phyloP scores from a whole-genome alignment of 2,329 filamentous ascomycete genomes.

The Epichloe scottii region DNA sequence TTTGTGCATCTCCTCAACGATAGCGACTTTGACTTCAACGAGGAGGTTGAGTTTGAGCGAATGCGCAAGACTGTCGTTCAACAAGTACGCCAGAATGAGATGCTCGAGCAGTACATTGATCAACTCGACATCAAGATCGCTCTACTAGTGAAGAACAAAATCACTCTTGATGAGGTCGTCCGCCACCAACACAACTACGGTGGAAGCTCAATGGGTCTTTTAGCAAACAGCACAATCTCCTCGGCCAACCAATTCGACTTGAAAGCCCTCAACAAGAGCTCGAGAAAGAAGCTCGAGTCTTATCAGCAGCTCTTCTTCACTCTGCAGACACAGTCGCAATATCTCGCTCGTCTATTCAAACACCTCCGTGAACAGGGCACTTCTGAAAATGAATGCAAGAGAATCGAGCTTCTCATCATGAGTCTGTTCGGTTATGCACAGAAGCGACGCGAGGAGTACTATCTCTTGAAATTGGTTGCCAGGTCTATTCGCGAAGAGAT shows the following conservation, averaged over 20 bases:
- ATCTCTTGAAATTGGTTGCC: slow-evolving; percentile 77
- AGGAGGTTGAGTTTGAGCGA: slow-evolving; percentile 93
- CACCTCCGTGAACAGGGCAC: slow-evolving; percentile 72
- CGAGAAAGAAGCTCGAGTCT: slow-evolving; percentile 84
- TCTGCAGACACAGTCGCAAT: slow-evolving; percentile 90
- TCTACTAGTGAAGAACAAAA: slow-evolving; percentile 97
- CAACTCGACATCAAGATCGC: slow-evolving; percentile 99
- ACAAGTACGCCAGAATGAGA: slow-evolving; percentile 92
- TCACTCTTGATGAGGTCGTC: slow-evolving; percentile 93
- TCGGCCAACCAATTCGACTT: slow-evolving; percentile 90
- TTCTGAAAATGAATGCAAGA: slow-evolving; percentile 82
- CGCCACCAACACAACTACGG: slow-evolving; percentile 95
- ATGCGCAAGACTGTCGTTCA: slow-evolving; percentile 93
- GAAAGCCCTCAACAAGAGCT: slow-evolving; percentile 95
- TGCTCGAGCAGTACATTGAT: slow-evolving; percentile 95
- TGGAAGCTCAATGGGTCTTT: slow-evolving; percentile 69
- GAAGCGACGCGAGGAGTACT: slow-evolving; percentile 93
- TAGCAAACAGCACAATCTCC: slow-evolving; percentile 78
- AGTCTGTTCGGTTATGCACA: slow-evolving; percentile 94
- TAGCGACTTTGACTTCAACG: slow-evolving; percentile 97
- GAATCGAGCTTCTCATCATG: slow-evolving; percentile 90
- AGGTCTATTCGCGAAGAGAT: slow-evolving; percentile 79
- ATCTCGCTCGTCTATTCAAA: slow-evolving; percentile 79
- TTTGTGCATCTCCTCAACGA: slow-evolving; percentile 97
- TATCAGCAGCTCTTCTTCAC: slow-evolving; percentile 98